Base-by-base conservation (phyloP, 1,284 basidiomycete genomes). In the Fomitopsis betulina region DNA sequence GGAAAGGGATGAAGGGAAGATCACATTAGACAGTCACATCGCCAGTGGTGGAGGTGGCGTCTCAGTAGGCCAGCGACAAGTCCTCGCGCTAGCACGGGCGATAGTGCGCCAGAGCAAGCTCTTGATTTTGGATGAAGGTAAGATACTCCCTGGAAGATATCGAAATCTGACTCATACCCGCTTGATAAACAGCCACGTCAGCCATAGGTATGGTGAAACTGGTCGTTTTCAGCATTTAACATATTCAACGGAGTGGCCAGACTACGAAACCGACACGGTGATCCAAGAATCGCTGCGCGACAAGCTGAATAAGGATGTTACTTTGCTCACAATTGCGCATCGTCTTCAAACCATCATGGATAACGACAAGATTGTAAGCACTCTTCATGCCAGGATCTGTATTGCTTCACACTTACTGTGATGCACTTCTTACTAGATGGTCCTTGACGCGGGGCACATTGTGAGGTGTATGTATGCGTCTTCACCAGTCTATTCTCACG, bases 341-440 rank as follows among this genome's bases (percentile, higher is more conserved):
- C 79, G 86, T 32, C 70, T 88, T 17, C 85, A 86, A 63, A 87
- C 84, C 2, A 83, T 88, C 60, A 85, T 86, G 75, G 85, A 86
- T 60, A 78, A 82, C 0, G 74, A 73, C 62, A 73, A 68, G 54
- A 71, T 71, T 43, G 66, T 67, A 62, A 55, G 75, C 61, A 6
- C 17, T 47, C 9, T 3, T 1, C 5, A 25, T 6, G 9, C 15
- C 21, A 27, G 5, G 35, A 15, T 7, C 37, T 27, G 17, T 15
- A 21, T 9, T n/a, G 23, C 6, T 21, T 30, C 13, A 42, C 7
- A 17, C 45, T 8, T 32, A n/a, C 42, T 32, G 2, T 30, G 5
- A 25, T 49, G 3, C 53, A 23, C 12, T 19, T n/a, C 27, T 2
- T 25, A n/a, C n/a, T n/a, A 75, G 73, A 72, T 77, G 69, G 75